These are phyloP conservation scores for Hypoxylon sp. DNA, from an alignment of 2,329 filamentous ascomycete species.

Conservation along the genomic window DNA sequence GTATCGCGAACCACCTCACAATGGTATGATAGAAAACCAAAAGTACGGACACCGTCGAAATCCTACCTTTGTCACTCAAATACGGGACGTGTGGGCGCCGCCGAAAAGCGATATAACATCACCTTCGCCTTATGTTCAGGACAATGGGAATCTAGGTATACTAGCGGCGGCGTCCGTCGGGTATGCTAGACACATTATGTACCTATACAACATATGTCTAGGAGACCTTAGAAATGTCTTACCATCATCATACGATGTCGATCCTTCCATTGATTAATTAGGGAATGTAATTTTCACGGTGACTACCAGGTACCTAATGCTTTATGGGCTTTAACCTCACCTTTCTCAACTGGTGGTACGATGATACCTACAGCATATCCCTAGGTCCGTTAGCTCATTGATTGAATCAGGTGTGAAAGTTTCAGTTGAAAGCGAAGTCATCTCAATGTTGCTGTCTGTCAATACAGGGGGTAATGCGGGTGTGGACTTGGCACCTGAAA, in stretches of 20 bases:
- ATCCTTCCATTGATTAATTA: not conserved
- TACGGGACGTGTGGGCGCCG: not conserved
- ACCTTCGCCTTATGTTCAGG: not conserved
- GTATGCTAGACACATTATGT: not conserved
- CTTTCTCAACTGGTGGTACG: conserved; percentile 1
- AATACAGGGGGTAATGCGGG: not conserved
- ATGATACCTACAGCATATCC: not conserved
- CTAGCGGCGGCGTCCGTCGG: not conserved
- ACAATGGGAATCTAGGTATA: not conserved
- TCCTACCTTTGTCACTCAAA: not conserved
- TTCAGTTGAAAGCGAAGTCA: not conserved
- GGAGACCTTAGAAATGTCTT: conserved; percentile 5
- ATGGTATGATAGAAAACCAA: conserved; percentile 7
- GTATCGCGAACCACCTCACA: not conserved
- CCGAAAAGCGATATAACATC: conserved; percentile 4
- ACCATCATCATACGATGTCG: conserved; percentile 22
- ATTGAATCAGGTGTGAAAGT: not conserved
- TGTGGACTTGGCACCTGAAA: not conserved
- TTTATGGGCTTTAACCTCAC: not conserved
- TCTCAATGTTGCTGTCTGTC: not conserved
- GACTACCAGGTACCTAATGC: not conserved
- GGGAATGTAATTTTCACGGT: not conserved
- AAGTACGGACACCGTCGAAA: not conserved
- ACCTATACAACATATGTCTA: not conserved
- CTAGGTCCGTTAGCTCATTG: not conserved